Base-by-base conservation (phyloP, 1,139 yeast species). In the Yamadazyma kanchanaburiensis region DNA sequence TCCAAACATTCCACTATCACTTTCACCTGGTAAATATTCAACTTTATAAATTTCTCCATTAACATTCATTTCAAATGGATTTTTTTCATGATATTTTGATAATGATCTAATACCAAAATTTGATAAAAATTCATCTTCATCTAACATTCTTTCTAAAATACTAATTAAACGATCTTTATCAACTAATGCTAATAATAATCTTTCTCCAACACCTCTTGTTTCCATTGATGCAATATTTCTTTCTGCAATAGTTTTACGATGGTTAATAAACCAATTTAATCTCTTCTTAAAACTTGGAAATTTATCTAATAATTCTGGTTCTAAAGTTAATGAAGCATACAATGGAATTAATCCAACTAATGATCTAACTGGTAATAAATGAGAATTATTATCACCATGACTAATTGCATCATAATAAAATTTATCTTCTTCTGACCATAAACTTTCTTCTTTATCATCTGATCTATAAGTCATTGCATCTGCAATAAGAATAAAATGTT, bases 1-100 rank as follows among this genome's bases (percentile, higher is more conserved):
- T 34, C 97, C 97, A 70, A 89, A 89, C 77, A 89, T 75, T 8
- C 96, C 96, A 3, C 95, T 82, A 51, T 87, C 94, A 13, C 95
- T 84, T 55, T 89, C 97, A 13, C 95, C 97, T 2, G 96, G 87
- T 35, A 88, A 74, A 57, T 89, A 89, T 40, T 75, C 77, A 21
- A 89, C 95, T 22, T 67, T 64, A 56, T 82, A 89, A 28, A 70
- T 67, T 43, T 80, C 72, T 11, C 95, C 95, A 53, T 86, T 73
- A 30, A 88, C 96, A 40, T 81, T 74, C 94, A 88, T 86, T 33
- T 77, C 74, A 51, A 82, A 88, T 4, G 96, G 97, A 52, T 89
- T 70, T 37, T 86, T 76, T 53, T 86, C 83, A 58, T 89, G 97
- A 55, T 68, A 83, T 55, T 87, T 87, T 18, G 96, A 88, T 48